Evolutionary conservation across 495 filamentous ascomycete species (phyloP), one percentile per base, ranked within the genome.

Genomic region (Xylaria nigripes): DNA sequence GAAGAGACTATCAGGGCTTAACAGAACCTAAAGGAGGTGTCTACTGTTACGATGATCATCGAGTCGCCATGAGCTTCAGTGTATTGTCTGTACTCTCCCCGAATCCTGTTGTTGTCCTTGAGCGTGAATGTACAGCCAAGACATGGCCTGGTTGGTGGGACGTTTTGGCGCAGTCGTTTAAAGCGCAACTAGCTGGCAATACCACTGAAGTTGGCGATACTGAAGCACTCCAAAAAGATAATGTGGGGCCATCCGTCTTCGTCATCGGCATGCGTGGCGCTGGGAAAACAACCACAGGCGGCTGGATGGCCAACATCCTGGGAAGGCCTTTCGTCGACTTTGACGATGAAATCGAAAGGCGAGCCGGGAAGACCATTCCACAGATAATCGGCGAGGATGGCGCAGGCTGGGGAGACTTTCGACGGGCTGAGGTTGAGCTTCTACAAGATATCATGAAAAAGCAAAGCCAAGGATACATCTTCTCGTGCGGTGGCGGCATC

Each of bases 131-230:
- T 65, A 86, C 89, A 19, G 91, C 85, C 40, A 99, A 99, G 78
- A 99, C 93, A n/a, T 99, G 94, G 93, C 93, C 93, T 0, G 93
- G 90, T 12, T 99, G 93, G 89, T 99, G 93, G 93, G 94, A 99
- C 68, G 81, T 83, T 38, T 64, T 96, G 49, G 81, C 84, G 29
- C 80, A 86, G 51, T 75, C 80, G 2, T 99, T 95, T 72, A 75
- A 80, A 13, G 87, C 86, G 24, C 69, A 80, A 22, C 70, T 97
- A 19, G 79, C 83, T 38, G 93, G 93, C 27, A 87, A 93, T 40
- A 72, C 84, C 34, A 74, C 74, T 66, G 61, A 74, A 61, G 42
- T 71, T 61, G 42, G 53, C 51, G 24, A 47, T 23, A 41, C 48
- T 23, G 60, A 63, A n/a, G 66, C 67, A 48, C 54, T 65, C 21